These are phyloP conservation scores for Gymnopus androsaceus DNA, from an alignment of 1,284 basidiomycete genomes.

Conservation along the genomic window DNA sequence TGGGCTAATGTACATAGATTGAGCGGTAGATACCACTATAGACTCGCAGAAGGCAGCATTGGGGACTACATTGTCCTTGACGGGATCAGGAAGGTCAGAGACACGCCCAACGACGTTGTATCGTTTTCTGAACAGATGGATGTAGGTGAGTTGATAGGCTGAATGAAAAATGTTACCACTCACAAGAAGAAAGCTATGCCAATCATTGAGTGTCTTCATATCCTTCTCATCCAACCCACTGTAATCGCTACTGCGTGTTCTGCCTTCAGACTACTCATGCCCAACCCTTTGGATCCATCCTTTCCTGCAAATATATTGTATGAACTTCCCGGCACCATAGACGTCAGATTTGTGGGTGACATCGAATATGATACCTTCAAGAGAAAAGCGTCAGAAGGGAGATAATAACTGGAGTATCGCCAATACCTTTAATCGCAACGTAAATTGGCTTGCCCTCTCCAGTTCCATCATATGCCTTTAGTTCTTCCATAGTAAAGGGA, in stretches of 20 bases:
- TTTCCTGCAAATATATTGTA: conserved; percentile 86
- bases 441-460: conserved; percentile 73
- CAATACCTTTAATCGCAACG: conserved; percentile 82
- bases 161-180: conserved; percentile 23
- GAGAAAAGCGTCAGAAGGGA: background rate
- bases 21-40: too few relatives aligned
- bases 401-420: background rate
- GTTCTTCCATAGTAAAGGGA: conserved; percentile 68
- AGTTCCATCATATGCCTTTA: conserved; percentile 72
- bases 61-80: background rate
- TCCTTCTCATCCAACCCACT: conserved; percentile 76
- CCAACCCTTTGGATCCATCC: conserved; percentile 84
- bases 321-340: conserved; percentile 72
- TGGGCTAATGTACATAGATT: too few relatives aligned
- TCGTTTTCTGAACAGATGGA: conserved; percentile 62
- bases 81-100: conserved; percentile 13
- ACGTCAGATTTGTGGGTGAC: conserved; percentile 81
- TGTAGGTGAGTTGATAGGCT: conserved; percentile 37
- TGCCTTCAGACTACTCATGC: conserved; percentile 83
- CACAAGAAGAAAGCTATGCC: conserved; percentile 74
- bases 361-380: conserved; percentile 80
- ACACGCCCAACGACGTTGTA: conserved; percentile 77
- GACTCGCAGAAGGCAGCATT: too few relatives aligned
- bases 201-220: conserved; percentile 86
- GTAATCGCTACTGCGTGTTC: conserved; percentile 93